phyloP scores from a whole-genome alignment of 225 moss, liverwort and hornwort genomes.

The Climacium dendroides region DNA sequence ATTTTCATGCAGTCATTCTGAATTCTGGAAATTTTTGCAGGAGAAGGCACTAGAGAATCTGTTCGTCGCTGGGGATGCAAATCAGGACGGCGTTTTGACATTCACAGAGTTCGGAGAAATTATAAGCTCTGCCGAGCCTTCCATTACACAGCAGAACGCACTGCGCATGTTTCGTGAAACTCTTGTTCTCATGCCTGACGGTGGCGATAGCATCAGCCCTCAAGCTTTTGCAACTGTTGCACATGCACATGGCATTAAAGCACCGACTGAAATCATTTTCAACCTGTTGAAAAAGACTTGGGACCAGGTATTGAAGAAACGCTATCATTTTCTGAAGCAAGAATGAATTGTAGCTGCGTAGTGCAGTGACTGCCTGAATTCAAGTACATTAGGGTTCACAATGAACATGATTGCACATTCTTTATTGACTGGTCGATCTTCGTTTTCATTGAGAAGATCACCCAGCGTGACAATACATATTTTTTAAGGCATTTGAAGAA shows the following conservation, averaged over 20 bases:
- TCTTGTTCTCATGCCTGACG: slow-evolving; percentile 80
- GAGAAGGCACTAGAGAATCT: slow-evolving; percentile 69
- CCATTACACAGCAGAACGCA: slow-evolving; percentile 66
- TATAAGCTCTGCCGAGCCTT: slow-evolving; percentile 62
- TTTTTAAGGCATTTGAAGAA: background rate
- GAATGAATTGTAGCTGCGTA: background rate
- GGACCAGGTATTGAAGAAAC: slow-evolving; percentile 50
- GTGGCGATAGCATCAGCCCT: slow-evolving; percentile 91
- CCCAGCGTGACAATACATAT: background rate
- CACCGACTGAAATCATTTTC: slow-evolving; percentile 53
- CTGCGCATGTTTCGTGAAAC: slow-evolving; percentile 92
- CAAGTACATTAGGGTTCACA: background rate
- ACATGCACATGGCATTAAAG: slow-evolving; percentile 82
- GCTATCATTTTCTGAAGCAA: background rate
- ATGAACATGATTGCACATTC: background rate
- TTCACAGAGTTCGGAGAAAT: slow-evolving; percentile 93
- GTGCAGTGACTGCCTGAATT: background rate
- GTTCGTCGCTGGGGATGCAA: slow-evolving; percentile 86
- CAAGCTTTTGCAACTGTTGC: slow-evolving; percentile 89
- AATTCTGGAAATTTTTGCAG: slow-evolving; percentile 18
- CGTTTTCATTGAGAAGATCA: background rate
- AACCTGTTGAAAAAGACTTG: slow-evolving; percentile 76
- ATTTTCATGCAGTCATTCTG: background rate
- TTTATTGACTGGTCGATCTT: background rate
- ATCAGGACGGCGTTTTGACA: slow-evolving; percentile 91